Conservation (phyloP, 2,329 filamentous ascomycete species). For the Penicillium expansum region DNA sequence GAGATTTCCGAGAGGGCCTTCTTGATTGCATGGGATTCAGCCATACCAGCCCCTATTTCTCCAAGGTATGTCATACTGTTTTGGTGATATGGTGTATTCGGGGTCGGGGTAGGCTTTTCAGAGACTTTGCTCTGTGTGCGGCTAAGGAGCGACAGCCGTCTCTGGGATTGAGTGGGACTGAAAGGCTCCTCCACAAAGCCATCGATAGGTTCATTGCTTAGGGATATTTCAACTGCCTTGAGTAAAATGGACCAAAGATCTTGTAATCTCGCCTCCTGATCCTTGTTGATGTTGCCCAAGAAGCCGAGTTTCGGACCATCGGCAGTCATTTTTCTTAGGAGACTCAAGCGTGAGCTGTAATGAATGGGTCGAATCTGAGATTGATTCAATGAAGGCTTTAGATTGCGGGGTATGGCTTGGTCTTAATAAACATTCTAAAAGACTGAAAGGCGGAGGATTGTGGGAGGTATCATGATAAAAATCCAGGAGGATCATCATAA, state of each 20-base stretch:
- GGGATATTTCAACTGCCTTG: slow-evolving; percentile 66
- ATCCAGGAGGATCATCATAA: slow-evolving; percentile 15
- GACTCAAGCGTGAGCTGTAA: not conserved
- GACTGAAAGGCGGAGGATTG: no score
- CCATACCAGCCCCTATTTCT: slow-evolving; percentile 18
- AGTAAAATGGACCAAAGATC: slow-evolving; percentile 78
- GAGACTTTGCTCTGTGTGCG: slow-evolving; percentile 38
- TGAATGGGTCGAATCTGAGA: no score
- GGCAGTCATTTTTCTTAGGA: slow-evolving; percentile 15
- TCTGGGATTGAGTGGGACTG: slow-evolving; percentile 31
- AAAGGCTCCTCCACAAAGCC: slow-evolving; percentile 48
- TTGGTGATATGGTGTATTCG: slow-evolving; percentile 17
- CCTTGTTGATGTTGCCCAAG: slow-evolving; percentile 76
- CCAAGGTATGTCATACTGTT: slow-evolving; percentile 21
- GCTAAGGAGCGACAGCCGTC: slow-evolving; percentile 39
- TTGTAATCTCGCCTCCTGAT: slow-evolving; percentile 82
- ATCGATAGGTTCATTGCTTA: slow-evolving; percentile 35
- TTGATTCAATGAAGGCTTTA: not conserved
- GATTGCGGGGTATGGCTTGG: not conserved
- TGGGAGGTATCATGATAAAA: no score
- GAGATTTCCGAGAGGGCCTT: slow-evolving; percentile 70
- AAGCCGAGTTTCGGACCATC: slow-evolving; percentile 54
- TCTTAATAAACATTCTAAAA: not conserved
- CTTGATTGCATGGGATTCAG: slow-evolving; percentile 72
- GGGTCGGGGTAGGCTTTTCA: slow-evolving; percentile 76